Percentiles rank a stretch among this genome's conserved stretches.
phyloP scores from a whole-genome alignment of 2,329 filamentous ascomycete species.

The Diplodia seriata region DNA sequence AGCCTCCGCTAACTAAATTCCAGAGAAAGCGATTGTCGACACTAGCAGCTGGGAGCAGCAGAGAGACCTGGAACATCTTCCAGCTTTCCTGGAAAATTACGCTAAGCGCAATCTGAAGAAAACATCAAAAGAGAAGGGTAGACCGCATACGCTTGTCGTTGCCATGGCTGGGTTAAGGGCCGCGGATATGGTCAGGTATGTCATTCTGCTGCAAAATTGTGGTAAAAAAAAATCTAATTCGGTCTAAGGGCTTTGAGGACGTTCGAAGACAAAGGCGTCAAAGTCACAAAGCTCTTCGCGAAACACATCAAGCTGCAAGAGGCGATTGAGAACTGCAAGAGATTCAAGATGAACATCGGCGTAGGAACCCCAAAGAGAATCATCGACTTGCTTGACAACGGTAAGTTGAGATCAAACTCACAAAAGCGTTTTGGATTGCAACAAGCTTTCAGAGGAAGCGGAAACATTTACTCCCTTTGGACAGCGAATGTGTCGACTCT shows the following conservation, averaged over 20 bases:
- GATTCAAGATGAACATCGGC: conserved; percentile 75
- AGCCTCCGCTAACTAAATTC: conserved; percentile 1
- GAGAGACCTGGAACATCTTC: conserved; percentile 74
- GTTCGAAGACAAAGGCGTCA: conserved; percentile 78
- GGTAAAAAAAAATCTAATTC: conserved; percentile 34
- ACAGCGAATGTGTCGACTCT: background rate
- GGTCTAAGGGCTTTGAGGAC: conserved; percentile 67
- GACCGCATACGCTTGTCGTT: conserved; percentile 83
- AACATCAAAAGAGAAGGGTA: conserved; percentile 67
- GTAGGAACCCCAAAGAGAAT: conserved; percentile 88
- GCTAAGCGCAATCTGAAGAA: conserved; percentile 66
- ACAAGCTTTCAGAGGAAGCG: background rate
- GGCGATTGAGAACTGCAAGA: conserved; percentile 76
- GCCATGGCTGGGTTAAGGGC: conserved; percentile 83
- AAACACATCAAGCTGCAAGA: conserved; percentile 98
- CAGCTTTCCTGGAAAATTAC: conserved; percentile 76
- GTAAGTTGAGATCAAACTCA: conserved; percentile 54
- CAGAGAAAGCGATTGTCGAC: conserved; percentile 78
- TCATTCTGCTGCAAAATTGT: background rate
- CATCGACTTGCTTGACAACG: conserved; percentile 80
- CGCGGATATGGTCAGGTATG: conserved; percentile 78
- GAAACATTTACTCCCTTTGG: background rate
- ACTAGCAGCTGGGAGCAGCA: conserved; percentile 75
- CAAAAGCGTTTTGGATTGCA: background rate
- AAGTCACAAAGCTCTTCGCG: conserved; percentile 91